Evolutionary conservation across 805 yeast genomes (phyloP).

Genomic region (Wickerhamiella kurtzmanii): DNA sequence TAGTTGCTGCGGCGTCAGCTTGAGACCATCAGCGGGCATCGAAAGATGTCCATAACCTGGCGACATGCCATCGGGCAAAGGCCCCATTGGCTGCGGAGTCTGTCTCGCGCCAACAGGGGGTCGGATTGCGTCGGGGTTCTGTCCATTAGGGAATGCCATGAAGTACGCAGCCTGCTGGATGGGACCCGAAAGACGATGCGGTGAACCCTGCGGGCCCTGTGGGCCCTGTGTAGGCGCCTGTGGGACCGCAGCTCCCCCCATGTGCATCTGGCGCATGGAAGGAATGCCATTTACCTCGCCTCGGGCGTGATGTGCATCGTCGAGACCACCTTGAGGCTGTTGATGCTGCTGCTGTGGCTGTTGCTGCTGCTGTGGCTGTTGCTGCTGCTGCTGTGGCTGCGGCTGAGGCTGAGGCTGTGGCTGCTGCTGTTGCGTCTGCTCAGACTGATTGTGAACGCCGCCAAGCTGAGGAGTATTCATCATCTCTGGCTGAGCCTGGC

Average conservation of each 20-base stretch:
- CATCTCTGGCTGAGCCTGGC: too few relatives aligned
- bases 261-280: too few relatives aligned
- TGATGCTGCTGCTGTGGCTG: too few relatives aligned
- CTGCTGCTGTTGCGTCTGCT: not conserved
- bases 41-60: not conserved
- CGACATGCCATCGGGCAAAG: not conserved
- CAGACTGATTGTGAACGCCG: too few relatives aligned
- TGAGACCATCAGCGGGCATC: not conserved
- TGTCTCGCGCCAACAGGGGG: not conserved
- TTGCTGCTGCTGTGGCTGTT: not conserved
- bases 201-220: not conserved
- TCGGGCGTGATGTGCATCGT: too few relatives aligned
- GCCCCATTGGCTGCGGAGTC: not conserved
- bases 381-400: not conserved
- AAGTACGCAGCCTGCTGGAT: not conserved
- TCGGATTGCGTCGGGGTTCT: not conserved
- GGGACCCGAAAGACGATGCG: not conserved
- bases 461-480: too few relatives aligned
- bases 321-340: too few relatives aligned
- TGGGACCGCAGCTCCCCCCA: too few relatives aligned
- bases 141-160: not conserved
- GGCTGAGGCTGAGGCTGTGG: constrained; percentile 1
- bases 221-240: not conserved
- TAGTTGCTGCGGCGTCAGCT: not conserved
- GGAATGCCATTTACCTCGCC: too few relatives aligned